phyloP scores from a whole-genome alignment of 768 basidiomycete genomes.

The Trametopsis cervina region DNA sequence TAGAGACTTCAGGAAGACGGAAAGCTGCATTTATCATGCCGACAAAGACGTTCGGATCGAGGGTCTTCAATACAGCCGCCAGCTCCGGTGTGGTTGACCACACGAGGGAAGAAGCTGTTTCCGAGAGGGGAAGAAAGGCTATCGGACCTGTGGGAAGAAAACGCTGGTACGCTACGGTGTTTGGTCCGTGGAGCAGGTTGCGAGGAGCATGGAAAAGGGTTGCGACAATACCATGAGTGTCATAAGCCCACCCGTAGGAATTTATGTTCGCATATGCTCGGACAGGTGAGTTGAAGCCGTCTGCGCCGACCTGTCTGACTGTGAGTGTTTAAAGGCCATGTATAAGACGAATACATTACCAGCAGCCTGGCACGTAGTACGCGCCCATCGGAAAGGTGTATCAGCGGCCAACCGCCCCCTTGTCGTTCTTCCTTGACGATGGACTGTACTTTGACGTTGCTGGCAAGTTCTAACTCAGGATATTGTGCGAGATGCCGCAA shows the following conservation, averaged over 20 bases:
- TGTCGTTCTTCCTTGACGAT: conserved; percentile 47
- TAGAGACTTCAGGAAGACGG: conserved; percentile 68
- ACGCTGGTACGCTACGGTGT: conserved; percentile 85
- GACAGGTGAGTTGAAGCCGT: conserved; percentile 93
- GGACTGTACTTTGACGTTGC: conserved; percentile 66
- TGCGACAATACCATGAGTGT: conserved; percentile 84
- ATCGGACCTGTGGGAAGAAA: conserved; percentile 95
- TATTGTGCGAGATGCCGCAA: conserved; percentile 51
- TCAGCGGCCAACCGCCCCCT: conserved; percentile 71
- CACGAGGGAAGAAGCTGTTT: conserved; percentile 77
- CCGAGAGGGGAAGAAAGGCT: conserved; percentile 85
- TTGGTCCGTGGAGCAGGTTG: conserved; percentile 51
- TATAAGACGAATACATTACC: conserved; percentile 34
- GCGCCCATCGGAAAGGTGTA: conserved; percentile 64
- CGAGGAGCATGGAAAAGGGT: conserved; percentile 73
- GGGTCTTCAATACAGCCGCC: conserved; percentile 62
- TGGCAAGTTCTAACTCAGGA: conserved; percentile 55
- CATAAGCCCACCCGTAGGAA: conserved; percentile 89
- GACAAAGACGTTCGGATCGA: conserved; percentile 55
- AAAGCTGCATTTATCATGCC: conserved; percentile 89
- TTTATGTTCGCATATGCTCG: conserved; percentile 78
- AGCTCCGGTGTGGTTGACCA: conserved; percentile 86
- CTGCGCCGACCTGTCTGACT: conserved; percentile 79
- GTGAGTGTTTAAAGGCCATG: conserved; percentile 3
- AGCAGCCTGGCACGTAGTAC: conserved; percentile 67